phyloP scores from a whole-genome alignment of 768 basidiomycete species.

The Dictyophora rubrovolvata region DNA sequence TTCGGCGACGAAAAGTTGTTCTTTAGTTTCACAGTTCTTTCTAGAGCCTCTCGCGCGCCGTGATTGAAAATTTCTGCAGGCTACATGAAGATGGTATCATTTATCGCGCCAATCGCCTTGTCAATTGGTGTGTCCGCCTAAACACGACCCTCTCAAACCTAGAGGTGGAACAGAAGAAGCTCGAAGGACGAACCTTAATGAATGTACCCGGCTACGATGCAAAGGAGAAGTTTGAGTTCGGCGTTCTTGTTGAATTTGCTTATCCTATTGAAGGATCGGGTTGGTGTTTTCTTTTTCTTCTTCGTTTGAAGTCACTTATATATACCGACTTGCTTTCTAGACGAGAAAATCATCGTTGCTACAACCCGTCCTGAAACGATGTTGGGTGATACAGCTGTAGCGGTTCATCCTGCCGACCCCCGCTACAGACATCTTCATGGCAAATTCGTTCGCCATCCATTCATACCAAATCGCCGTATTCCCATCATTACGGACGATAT shows the following conservation, averaged over 20 bases:
- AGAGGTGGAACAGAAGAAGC: slow-evolving; percentile 91
- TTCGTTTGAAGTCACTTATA: neutral
- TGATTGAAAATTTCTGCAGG: slow-evolving; percentile 82
- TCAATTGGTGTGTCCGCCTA: slow-evolving; percentile 95
- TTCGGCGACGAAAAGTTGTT: neutral
- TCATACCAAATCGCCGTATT: slow-evolving; percentile 65
- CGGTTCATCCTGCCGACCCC: slow-evolving; percentile 87
- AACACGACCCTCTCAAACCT: slow-evolving; percentile 98
- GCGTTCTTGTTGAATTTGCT: slow-evolving; percentile 92
- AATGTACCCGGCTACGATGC: slow-evolving; percentile 88
- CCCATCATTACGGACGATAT: slow-evolving; percentile 84
- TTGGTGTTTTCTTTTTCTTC: slow-evolving; percentile 20
- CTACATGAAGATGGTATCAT: slow-evolving; percentile 86
- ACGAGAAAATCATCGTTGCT: slow-evolving; percentile 86
- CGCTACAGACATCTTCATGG: slow-evolving; percentile 95
- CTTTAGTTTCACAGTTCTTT: slow-evolving; percentile 2
- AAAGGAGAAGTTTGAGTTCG: slow-evolving; percentile 97
- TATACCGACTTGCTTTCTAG: slow-evolving; percentile 25
- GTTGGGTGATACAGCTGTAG: slow-evolving; percentile 95
- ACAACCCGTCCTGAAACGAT: slow-evolving; percentile 98
- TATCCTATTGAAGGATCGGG: slow-evolving; percentile 84
- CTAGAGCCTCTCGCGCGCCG: slow-evolving; percentile 72
- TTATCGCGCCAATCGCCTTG: slow-evolving; percentile 92
- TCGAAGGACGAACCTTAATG: slow-evolving; percentile 75
- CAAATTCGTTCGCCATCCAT: slow-evolving; percentile 84